phyloP scores from a whole-genome alignment of 441 rosid genomes.

The Erodium texanum region DNA sequence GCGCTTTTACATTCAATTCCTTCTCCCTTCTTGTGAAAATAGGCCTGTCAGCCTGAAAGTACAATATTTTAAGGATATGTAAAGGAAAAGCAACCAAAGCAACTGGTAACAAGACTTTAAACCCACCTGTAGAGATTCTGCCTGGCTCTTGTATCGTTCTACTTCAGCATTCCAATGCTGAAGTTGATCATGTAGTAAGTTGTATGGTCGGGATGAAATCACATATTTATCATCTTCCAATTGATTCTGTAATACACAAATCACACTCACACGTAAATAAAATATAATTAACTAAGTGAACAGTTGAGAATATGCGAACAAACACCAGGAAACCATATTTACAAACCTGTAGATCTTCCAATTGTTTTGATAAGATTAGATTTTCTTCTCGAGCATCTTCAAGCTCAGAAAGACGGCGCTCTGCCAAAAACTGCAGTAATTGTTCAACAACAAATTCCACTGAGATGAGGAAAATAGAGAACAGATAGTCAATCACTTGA shows the following conservation, averaged over 20 bases:
- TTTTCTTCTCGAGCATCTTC: constrained; percentile 65
- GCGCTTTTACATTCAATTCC: constrained; percentile 58
- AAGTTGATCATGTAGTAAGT: constrained; percentile 66
- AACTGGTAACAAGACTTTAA: constrained; percentile 19
- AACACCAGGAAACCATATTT: constrained; percentile 14
- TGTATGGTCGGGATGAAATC: constrained; percentile 57
- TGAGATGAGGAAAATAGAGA: constrained; percentile 9
- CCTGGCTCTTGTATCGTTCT: constrained; percentile 50
- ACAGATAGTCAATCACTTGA: constrained; percentile 12
- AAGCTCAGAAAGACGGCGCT: constrained; percentile 77
- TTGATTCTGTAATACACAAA: constrained; percentile 46
- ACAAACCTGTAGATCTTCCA: constrained; percentile 67
- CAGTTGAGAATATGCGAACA: constrained; percentile 10
- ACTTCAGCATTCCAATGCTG: constrained; percentile 71
- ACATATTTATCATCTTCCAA: constrained; percentile 75
- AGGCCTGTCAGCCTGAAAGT: constrained; percentile 72
- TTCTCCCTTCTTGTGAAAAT: constrained; percentile 67
- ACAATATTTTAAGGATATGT: constrained; percentile 24
- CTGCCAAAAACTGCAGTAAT: constrained; percentile 59
- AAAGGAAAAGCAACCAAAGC: constrained; percentile 18
- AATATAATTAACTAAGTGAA: constrained; percentile 4
- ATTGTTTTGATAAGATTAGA: constrained; percentile 52
- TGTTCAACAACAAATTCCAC: constrained; percentile 22
- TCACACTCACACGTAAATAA: not conserved
- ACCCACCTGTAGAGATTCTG: constrained; percentile 63